Evolutionary conservation across 164 flowering plant genomes (phyloP), one percentile per base, ranked within the genome.

Genomic region (Annona squamosa): DNA sequence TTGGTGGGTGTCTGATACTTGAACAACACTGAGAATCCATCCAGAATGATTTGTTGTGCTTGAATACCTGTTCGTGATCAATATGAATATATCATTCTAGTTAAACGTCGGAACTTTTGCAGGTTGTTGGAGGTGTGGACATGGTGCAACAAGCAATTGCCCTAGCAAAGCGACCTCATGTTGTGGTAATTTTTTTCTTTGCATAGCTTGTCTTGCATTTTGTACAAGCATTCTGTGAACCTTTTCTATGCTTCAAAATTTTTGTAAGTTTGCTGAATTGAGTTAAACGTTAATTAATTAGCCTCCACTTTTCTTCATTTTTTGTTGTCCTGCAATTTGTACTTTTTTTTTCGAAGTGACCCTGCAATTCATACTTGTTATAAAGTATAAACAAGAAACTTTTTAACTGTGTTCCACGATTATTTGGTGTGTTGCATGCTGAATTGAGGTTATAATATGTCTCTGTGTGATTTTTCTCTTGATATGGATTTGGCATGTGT

Each of bases 51-150:
- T 26, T 26, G 37, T 26, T 26, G 37, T 26, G 37, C 37, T 26
- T 26, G 37, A 26, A 26, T 26, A 26, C 37, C 37, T 26, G 37
- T 26, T 26, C 1, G 0, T 26, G 37, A 1, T 26, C 37, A 26
- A 26, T 26, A 26, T 26, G 37, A 26, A 26, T 26, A 26, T 26
- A 26, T 26, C 37, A 13, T 69, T 48, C 45, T 52, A 7, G 59
- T 42, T 43, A 44, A 45, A 42, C 37, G 17, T 5, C 42, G 7
- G 5, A 68, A 12, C 18, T 73, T 77, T 72, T 82, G 79, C 77
- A 94, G 98, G 82, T 94, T 78, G 94, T 95, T 81, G 99, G 98
- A 74, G 98, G 98, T 46, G 82, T 91, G 16, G 95, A 91, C 76
- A 84, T 79, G 79, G 81, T 81, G 77, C 88, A 85, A 68, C 97